Evolutionary conservation across 495 filamentous ascomycete species (phyloP).

Genomic region (Penicillium tannophilum): DNA sequence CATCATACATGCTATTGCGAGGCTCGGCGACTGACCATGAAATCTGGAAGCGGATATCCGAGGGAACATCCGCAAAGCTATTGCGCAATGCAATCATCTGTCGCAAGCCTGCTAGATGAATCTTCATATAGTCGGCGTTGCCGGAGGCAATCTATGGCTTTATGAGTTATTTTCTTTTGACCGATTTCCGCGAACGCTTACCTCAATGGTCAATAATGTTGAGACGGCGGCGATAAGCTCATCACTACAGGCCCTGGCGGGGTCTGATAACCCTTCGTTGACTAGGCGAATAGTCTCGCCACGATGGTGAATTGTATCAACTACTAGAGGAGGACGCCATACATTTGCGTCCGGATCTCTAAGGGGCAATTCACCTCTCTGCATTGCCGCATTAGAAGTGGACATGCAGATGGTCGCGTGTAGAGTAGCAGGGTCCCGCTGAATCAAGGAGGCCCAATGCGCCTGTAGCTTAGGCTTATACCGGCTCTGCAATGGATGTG

Average conservation of each 20-base stretch:
- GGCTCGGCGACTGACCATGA: conserved; percentile 38
- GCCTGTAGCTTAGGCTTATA: conserved; percentile 41
- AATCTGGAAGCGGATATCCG: conserved; percentile 48
- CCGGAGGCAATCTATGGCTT: conserved; percentile 43
- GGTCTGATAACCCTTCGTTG: conserved; percentile 47
- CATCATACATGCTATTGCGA: neutral
- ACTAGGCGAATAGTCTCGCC: conserved; percentile 51
- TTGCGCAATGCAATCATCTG: conserved; percentile 50
- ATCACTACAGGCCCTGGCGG: conserved; percentile 47
- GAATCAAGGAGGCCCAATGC: conserved; percentile 46
- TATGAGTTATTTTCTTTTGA: conserved; percentile 16
- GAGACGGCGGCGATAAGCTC: conserved; percentile 50
- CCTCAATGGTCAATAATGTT: conserved; percentile 49
- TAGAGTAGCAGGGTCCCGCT: conserved; percentile 43
- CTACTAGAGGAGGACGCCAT: conserved; percentile 34
- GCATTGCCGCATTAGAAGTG: conserved; percentile 44
- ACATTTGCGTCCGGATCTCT: conserved; percentile 38
- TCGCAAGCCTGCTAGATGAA: conserved; percentile 49
- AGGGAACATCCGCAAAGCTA: conserved; percentile 44
- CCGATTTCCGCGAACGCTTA: conserved; percentile 19
- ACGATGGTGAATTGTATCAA: conserved; percentile 48
- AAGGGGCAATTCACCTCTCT: conserved; percentile 39
- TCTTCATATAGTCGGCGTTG: conserved; percentile 48
- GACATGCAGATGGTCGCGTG: conserved; percentile 49
- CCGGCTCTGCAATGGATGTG: conserved; percentile 43